Base-by-base conservation (phyloP, 257 asterid genomes). In the Jacaranda mimosifolia region DNA sequence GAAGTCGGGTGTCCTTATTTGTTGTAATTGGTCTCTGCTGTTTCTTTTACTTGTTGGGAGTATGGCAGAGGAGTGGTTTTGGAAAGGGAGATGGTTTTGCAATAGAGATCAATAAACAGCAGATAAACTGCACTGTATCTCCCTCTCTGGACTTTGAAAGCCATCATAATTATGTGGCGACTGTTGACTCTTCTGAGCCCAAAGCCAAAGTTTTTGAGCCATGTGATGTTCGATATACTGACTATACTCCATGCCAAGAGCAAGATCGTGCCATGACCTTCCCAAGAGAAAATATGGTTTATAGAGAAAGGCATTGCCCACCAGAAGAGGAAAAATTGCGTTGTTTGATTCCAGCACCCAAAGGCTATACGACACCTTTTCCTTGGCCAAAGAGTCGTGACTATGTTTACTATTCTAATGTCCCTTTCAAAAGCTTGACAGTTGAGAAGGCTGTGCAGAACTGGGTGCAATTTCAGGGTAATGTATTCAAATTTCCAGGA, bases 321-420 rank as follows among this genome's bases (percentile, higher is more conserved):
- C 90, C 97, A 0, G 80, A 84, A 69, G 91, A 86, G 58, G 97
- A 94, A 63, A 94, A 94, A 73, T 65, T 94, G 79, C 87, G 36
- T 21, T 94, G 98, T 82, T 85, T 94, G 85, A 87, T 94, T 62
- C 97, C 97, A 1, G 96, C 98, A 40, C 98, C 97, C 21, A 78
- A 83, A 53, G 97, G 97, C 75, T 94, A 91, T 59, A 88, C 92
- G 17, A 86, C 74, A 60, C 98, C 97, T 3, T 92, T 94, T 85
- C 90, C 98, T 52, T 94, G 98, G 98, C 98, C 98, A 7, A 94
- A 94, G 88, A 88, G 98, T 15, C 92, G 98, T 39, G 98, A 94
- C 81, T 94, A 89, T 81, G 98, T 86, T 63, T 84, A 92, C 89
- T 94, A 88, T 76, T 83, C 97, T 63, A 94, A 94, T 77, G 97